Evolutionary conservation across 2,329 filamentous ascomycete genomes (phyloP).

Genomic region (Daldinia eschscholtzii): DNA sequence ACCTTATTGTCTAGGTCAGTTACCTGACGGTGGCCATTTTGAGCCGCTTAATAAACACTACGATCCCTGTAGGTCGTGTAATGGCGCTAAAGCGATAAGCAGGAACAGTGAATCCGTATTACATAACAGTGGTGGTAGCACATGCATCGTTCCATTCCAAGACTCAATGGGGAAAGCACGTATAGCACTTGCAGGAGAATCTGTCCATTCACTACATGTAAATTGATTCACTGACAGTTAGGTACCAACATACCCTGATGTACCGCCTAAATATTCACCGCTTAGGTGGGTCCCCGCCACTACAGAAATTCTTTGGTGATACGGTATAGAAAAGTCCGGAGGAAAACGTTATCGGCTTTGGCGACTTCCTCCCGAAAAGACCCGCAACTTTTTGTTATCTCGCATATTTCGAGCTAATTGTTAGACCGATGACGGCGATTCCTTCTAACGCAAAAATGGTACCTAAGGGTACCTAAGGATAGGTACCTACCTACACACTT

Average conservation of each 20-base stretch:
- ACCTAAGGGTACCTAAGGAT: neutral
- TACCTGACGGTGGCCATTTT: slow-evolving; percentile 22
- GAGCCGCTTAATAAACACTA: slow-evolving; percentile 38
- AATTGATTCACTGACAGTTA: too few relatives aligned
- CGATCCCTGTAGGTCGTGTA: slow-evolving; percentile 7
- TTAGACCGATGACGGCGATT: slow-evolving; percentile 41
- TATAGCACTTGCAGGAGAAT: slow-evolving; percentile 15
- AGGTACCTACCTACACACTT: too few relatives aligned
- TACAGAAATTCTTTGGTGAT: too few relatives aligned
- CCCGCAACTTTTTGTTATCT: slow-evolving; percentile 40
- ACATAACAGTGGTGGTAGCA: slow-evolving; percentile 17
- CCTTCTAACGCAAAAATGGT: slow-evolving; percentile 5
- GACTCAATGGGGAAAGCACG: slow-evolving; percentile 1
- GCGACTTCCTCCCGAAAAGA: slow-evolving; percentile 32
- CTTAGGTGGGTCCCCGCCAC: neutral
- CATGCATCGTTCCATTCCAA: slow-evolving; percentile 23
- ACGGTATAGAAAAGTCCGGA: slow-evolving; percentile 26
- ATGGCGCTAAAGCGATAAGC: slow-evolving; percentile 26
- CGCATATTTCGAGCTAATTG: slow-evolving; percentile 23
- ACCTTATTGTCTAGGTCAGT: neutral
- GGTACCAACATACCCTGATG: too few relatives aligned
- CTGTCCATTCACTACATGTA: slow-evolving; percentile 8
- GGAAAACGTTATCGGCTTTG: slow-evolving; percentile 38
- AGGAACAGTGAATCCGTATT: slow-evolving; percentile 22
- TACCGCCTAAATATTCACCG: neutral